Evolutionary conservation across 352 stramenopile species (phyloP).

Genomic region (Phytophthora cryptogea): DNA sequence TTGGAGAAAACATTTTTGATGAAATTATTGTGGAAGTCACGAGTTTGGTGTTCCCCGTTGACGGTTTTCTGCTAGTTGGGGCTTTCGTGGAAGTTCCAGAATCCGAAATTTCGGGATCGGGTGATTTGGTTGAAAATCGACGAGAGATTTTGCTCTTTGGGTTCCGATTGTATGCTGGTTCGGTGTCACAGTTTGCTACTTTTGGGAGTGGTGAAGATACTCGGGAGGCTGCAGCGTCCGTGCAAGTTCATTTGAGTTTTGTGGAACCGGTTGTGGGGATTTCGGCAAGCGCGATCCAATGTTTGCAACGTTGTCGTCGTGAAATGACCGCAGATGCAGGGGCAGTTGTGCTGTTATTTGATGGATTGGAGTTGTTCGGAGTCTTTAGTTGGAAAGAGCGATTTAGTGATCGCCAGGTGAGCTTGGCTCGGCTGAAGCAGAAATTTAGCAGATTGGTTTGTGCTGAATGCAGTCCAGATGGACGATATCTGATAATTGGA

Average conservation of each 20-base stretch:
- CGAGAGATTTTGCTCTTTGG: constrained; percentile 41
- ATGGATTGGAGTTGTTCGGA: constrained; percentile 25
- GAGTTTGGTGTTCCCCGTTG: constrained; percentile 45
- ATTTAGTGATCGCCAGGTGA: constrained; percentile 55
- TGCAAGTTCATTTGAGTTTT: constrained; percentile 58
- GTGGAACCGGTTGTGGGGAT: constrained; percentile 30
- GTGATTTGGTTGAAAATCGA: not conserved
- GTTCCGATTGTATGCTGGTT: constrained; percentile 48
- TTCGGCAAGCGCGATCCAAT: constrained; percentile 11
- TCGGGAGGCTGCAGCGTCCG: not conserved
- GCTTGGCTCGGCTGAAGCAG: constrained; percentile 36
- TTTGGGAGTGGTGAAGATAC: not conserved
- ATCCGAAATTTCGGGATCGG: constrained; percentile 10
- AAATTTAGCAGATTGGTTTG: constrained; percentile 11
- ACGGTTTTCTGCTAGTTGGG: constrained; percentile 51
- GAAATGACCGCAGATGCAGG: constrained; percentile 33
- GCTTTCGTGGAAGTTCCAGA: constrained; percentile 19
- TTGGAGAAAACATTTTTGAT: constrained; percentile 1
- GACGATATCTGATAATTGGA: constrained; percentile 38
- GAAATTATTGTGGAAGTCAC: constrained; percentile 21
- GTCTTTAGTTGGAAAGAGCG: constrained; percentile 64
- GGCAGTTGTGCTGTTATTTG: constrained; percentile 45
- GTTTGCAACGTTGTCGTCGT: constrained; percentile 19
- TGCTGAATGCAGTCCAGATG: constrained; percentile 33
- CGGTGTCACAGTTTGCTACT: constrained; percentile 13